Evolutionary conservation across 164 flowering plant genomes (phyloP).

Genomic region (Taxillus chinensis): DNA sequence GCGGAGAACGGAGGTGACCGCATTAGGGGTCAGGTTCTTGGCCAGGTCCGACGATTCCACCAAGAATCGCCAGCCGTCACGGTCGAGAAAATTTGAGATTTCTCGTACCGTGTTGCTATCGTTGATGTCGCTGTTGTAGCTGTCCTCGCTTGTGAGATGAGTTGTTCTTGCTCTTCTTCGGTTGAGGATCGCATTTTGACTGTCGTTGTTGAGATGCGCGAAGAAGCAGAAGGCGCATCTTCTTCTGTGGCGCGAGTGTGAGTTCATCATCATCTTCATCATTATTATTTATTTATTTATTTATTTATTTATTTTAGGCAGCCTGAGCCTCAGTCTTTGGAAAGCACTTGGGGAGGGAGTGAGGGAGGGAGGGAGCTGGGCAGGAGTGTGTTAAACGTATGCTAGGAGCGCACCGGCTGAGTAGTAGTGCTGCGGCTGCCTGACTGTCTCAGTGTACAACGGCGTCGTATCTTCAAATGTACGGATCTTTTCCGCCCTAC

Average conservation of each 20-base stretch:
- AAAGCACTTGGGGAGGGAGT: too few species aligned
- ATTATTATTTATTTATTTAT: too few species aligned
- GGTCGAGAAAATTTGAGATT: slow-evolving; percentile 29
- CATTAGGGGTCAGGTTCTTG: slow-evolving; percentile 34
- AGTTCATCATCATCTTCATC: background rate
- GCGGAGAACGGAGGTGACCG: slow-evolving; percentile 32
- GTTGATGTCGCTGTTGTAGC: background rate
- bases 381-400: too few species aligned
- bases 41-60: slow-evolving; percentile 29
- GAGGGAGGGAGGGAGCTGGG: too few species aligned
- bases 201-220: background rate
- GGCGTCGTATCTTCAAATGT: too few species aligned
- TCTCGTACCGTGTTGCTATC: slow-evolving; percentile 18
- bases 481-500: too few species aligned
- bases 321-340: too few species aligned
- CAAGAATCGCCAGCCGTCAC: slow-evolving; percentile 34
- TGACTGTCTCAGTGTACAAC: too few species aligned
- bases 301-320: too few species aligned
- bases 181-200: background rate
- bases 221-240: background rate
- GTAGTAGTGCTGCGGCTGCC: too few species aligned
- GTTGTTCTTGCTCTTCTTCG: background rate
- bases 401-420: too few species aligned
- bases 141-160: too few species aligned
- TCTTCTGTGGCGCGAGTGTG: background rate